A percentile compares a stretch with the other conserved stretches of the same genome.
phyloP scores from a whole-genome alignment of 805 yeast species.

The Kodamaea kakaduensis region DNA sequence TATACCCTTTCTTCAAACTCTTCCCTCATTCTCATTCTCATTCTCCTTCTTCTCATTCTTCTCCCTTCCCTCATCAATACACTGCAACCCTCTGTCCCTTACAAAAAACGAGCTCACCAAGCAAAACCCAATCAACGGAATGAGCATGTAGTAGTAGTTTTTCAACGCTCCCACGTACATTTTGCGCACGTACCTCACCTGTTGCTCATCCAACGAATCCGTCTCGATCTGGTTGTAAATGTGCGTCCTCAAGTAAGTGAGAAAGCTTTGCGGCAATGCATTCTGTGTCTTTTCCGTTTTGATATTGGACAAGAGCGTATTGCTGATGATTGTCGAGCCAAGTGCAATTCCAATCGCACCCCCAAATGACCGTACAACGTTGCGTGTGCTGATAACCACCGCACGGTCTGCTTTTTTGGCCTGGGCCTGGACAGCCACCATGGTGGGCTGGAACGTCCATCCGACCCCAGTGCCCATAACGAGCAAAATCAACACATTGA shows the following conservation, averaged over 20 bases:
- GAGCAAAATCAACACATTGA: slow-evolving; percentile 27
- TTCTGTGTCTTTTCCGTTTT: slow-evolving; percentile 4
- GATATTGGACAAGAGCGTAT: slow-evolving; percentile 26
- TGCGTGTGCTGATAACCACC: slow-evolving; percentile 54
- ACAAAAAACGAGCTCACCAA: slow-evolving; percentile 24
- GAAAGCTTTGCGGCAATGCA: slow-evolving; percentile 15
- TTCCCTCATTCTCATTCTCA: too few relatives aligned
- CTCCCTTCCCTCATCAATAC: slow-evolving; percentile 27
- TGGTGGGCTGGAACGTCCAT: slow-evolving; percentile 50
- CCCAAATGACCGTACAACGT: slow-evolving; percentile 55
- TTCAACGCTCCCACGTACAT: slow-evolving; percentile 20
- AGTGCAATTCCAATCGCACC: slow-evolving; percentile 60
- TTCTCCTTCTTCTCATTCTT: too few relatives aligned
- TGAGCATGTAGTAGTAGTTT: slow-evolving; percentile 19
- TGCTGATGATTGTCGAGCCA: slow-evolving; percentile 35
- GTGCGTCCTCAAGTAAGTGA: slow-evolving; percentile 11
- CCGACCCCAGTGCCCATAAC: slow-evolving; percentile 41
- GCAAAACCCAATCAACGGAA: slow-evolving; percentile 23
- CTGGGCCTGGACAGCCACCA: slow-evolving; percentile 55
- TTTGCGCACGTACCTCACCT: slow-evolving; percentile 12
- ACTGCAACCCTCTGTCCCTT: slow-evolving; percentile 37
- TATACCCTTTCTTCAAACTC: too few relatives aligned
- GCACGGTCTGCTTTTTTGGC: slow-evolving; percentile 51
- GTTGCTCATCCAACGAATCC: slow-evolving; percentile 18
- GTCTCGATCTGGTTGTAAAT: slow-evolving; percentile 29